Evolutionary conservation across 495 filamentous ascomycete species (phyloP).

Genomic region (Sabuloglossum arenarium): DNA sequence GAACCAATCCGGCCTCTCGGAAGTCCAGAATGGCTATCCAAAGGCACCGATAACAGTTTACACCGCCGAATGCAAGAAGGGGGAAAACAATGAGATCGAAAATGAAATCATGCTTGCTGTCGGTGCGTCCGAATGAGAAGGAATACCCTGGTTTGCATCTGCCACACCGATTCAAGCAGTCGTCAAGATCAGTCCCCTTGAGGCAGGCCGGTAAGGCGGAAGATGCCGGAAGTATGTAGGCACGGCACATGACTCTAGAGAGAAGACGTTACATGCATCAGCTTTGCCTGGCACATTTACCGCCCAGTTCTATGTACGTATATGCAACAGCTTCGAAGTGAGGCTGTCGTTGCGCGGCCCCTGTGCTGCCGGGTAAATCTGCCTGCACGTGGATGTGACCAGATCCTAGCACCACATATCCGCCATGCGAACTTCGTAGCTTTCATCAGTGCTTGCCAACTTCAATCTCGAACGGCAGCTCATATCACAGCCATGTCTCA

Average conservation of each 20-base stretch:
- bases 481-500: slow-evolving; percentile 36
- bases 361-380: background rate
- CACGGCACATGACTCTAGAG: background rate
- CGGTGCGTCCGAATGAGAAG: background rate
- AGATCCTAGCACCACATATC: background rate
- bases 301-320: background rate
- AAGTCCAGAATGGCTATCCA: background rate
- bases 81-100: background rate
- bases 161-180: background rate
- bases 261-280: background rate
- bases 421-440: background rate
- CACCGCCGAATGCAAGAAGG: background rate
- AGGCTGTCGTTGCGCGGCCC: background rate
- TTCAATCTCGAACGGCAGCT: background rate
- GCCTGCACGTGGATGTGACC: background rate
- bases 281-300: background rate
- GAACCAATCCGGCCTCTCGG: background rate
- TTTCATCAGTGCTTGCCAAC: too few relatives aligned
- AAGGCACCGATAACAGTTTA: background rate
- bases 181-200: background rate
- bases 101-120: background rate
- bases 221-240: background rate
- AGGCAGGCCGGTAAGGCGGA: background rate
- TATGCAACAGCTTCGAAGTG: background rate
- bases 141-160: background rate